Evolutionary conservation across 768 basidiomycete genomes (phyloP), one percentile per base, ranked within the genome.

Genomic region (Kwoniella shandongensis): DNA sequence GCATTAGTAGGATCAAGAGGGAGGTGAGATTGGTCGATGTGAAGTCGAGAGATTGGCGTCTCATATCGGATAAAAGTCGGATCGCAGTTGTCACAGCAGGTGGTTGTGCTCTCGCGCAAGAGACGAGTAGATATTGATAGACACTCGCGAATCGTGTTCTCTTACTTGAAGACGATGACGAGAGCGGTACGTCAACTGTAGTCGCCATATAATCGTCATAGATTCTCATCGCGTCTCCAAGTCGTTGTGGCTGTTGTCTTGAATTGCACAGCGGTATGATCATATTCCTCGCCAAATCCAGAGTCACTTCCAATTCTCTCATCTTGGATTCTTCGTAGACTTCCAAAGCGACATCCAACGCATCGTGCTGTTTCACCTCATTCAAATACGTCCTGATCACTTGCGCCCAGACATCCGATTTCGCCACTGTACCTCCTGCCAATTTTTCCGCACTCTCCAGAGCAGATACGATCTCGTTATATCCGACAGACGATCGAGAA

Each of bases 1-100:
- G 82, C 85, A 93, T 90, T 44, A 84, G 81, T 42, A 88, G 75
- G 48, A 87, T 80, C 41, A 86, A 80, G 35, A 83, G 76, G 1
- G 83, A 81, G 4, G 83, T 79, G 12, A 78, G 67, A 18, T 82
- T 79, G 62, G 80, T 66, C 32, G 80, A 81, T 77, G 53, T 81
- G 75, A 63, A 79, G 67, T 79, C 68, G 22, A 89, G 69, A 4
- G 78, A 72, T 30, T 83, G 81, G 3, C 66, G 52, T 40, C 83
- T 79, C 84, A 92, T 88, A 62, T 90, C 88, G 36, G 82, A 79
- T 17, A 89, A 63, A 23, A 92, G 78, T 79, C 54, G 49, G 20
- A 65, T 65, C 17, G 62, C 67, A 7, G 48, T 46, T 11, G 40
- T 27, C n/a, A 39, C 46, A 2, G 49, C 44, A 4, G 61, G 52